phyloP scores from a whole-genome alignment of 164 flowering plant genomes.

The Amborella trichopoda region DNA sequence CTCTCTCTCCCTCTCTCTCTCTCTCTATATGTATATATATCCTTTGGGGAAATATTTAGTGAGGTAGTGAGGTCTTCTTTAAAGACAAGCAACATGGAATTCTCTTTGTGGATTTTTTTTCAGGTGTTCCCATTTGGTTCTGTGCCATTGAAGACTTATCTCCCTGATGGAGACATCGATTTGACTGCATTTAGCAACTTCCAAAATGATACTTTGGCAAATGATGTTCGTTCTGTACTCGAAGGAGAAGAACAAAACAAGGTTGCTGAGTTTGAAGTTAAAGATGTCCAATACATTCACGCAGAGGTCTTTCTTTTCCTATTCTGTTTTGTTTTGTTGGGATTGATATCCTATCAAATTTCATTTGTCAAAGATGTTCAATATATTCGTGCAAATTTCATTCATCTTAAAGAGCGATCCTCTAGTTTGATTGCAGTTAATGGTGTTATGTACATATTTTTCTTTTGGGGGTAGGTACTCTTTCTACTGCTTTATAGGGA shows the following conservation, averaged over 20 bases:
- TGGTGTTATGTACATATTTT: too few relatives aligned
- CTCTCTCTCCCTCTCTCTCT: too few relatives aligned
- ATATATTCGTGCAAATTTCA: too few relatives aligned
- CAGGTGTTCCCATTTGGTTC: conserved; percentile 92
- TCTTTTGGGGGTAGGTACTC: too few relatives aligned
- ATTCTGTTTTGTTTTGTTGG: too few relatives aligned
- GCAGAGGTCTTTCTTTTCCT: conserved; percentile 57
- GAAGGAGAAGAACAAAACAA: conserved; percentile 48
- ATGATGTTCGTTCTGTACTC: conserved; percentile 44
- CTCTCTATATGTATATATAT: too few relatives aligned
- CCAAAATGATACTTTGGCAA: conserved; percentile 36
- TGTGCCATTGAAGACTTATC: conserved; percentile 87
- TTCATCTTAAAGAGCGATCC: too few relatives aligned
- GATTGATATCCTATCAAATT: too few relatives aligned
- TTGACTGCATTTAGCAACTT: conserved; percentile 34
- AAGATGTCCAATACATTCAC: conserved; percentile 67
- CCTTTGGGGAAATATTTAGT: too few relatives aligned
- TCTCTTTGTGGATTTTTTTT: conserved; percentile 5
- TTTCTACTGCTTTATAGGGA: too few relatives aligned
- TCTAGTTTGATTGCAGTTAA: too few relatives aligned
- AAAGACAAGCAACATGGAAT: background rate
- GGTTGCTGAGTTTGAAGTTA: conserved; percentile 55
- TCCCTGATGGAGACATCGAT: conserved; percentile 98
- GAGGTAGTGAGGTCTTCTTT: background rate
- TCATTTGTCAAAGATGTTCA: too few relatives aligned